Conservation (phyloP, 345 rosid genomes). For the Toxicodendron radicans region DNA sequence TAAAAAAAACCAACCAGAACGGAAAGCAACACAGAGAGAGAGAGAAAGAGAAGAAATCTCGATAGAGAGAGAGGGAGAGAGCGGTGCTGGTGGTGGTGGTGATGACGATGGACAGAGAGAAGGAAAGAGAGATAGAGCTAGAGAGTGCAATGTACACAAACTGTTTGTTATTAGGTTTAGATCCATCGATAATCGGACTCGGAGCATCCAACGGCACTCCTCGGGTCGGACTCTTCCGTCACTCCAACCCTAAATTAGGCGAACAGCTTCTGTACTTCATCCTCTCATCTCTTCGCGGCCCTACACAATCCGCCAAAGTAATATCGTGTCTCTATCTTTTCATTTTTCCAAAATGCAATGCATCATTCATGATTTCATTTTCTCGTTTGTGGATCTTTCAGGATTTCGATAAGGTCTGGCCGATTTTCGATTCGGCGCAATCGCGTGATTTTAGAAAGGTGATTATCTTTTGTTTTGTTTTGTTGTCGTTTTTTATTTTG, state of each 20-base stretch:
- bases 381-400: constrained; percentile 49
- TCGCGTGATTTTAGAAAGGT: constrained; percentile 99
- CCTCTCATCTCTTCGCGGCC: constrained; percentile 98
- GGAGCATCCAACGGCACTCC: constrained; percentile 78
- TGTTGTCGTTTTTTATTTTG: constrained; percentile 9
- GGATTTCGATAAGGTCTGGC: constrained; percentile 99
- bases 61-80: constrained; percentile 17
- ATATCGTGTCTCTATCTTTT: constrained; percentile 13
- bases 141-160: constrained; percentile 99
- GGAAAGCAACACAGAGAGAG: neutral
- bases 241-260: constrained; percentile 98
- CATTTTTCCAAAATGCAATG: constrained; percentile 6
- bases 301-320: constrained; percentile 92
- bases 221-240: constrained; percentile 94
- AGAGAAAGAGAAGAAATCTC: neutral
- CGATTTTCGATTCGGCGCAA: constrained; percentile 98
- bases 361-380: constrained; percentile 19
- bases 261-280: constrained; percentile 99
- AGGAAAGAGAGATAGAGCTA: constrained; percentile 97
- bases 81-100: constrained; percentile 25
- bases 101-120: constrained; percentile 99
- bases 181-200: constrained; percentile 86
- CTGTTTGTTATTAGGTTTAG: constrained; percentile 90
- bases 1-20: constrained; percentile 26
- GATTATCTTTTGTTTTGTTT: neutral